These are phyloP conservation scores for Populus euphratica DNA, from an alignment of 345 rosid genomes.

Conservation along the genomic window DNA sequence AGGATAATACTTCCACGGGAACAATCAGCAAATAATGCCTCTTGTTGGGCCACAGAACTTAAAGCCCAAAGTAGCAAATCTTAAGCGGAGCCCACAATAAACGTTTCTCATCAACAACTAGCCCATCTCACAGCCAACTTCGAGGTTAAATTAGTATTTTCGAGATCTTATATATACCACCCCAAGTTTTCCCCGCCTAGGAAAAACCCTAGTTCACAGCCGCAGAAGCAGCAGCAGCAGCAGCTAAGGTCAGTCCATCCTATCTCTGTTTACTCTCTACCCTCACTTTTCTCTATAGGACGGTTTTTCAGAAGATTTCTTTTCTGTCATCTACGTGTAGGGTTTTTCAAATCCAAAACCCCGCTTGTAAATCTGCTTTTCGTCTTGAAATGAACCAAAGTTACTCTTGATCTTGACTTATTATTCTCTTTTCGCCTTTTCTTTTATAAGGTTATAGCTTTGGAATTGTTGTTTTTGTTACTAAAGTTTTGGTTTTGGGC, in stretches of 20 bases:
- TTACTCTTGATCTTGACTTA: background rate
- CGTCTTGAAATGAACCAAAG: background rate
- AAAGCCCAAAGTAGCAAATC: background rate
- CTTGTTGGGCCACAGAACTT: background rate
- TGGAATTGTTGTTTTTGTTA: too few species aligned
- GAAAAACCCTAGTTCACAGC: background rate
- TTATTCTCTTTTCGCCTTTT: background rate
- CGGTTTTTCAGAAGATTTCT: too few species aligned
- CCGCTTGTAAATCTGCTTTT: background rate
- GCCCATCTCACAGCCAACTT: background rate
- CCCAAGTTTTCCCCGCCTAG: background rate
- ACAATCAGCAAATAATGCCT: too few species aligned
- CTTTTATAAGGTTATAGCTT: background rate
- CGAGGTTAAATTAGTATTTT: background rate
- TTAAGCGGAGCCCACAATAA: background rate
- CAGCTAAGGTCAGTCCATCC: background rate
- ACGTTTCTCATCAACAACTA: background rate
- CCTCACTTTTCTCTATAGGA: background rate
- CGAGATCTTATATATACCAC: background rate
- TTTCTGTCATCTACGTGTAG: background rate
- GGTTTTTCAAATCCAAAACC: background rate
- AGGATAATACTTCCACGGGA: too few species aligned
- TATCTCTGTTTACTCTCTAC: background rate
- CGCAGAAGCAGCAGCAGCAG: background rate
- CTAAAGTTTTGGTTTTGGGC: background rate